Evolutionary conservation across 2,329 filamentous ascomycete genomes (phyloP).

Genomic region (Aspergillus spinulosporus): DNA sequence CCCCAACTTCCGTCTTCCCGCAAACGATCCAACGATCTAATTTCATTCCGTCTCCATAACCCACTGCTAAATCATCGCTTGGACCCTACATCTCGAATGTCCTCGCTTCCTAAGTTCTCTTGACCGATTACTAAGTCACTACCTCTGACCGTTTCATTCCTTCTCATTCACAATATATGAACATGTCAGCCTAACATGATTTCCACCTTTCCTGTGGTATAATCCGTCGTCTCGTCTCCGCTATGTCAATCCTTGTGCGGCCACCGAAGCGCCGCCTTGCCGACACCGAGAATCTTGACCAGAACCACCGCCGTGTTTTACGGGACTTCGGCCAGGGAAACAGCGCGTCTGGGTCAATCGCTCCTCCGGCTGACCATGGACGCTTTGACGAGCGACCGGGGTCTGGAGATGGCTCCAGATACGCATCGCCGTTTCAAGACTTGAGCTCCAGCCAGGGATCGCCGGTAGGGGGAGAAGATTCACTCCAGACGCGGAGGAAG

Average conservation of each 20-base stretch:
- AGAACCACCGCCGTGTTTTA: constrained; percentile 9
- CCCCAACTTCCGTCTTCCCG: no score
- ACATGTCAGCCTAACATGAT: not conserved
- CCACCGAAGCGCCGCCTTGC: constrained; percentile 36
- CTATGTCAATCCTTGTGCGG: constrained; percentile 35
- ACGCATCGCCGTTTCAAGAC: constrained; percentile 24
- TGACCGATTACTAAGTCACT: not conserved
- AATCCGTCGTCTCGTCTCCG: constrained; percentile 8
- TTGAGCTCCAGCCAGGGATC: constrained; percentile 33
- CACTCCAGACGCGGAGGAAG: constrained; percentile 30
- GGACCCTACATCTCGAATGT: no score
- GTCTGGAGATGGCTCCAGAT: constrained; percentile 20
- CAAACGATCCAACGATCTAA: no score
- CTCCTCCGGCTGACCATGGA: constrained; percentile 13
- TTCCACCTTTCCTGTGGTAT: constrained; percentile 10
- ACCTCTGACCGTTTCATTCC: no score
- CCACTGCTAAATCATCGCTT: no score
- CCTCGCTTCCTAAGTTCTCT: not conserved
- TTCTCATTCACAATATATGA: not conserved
- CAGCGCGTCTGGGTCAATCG: not conserved
- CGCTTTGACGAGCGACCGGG: constrained; percentile 24
- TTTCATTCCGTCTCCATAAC: no score
- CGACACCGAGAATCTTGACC: constrained; percentile 27
- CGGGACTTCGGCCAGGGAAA: constrained; percentile 8
- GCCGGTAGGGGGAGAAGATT: constrained; percentile 28